Percentiles rank a stretch among this genome's conserved stretches.
Conservation (phyloP, 164 flowering plant species). For the Piper betle region DNA sequence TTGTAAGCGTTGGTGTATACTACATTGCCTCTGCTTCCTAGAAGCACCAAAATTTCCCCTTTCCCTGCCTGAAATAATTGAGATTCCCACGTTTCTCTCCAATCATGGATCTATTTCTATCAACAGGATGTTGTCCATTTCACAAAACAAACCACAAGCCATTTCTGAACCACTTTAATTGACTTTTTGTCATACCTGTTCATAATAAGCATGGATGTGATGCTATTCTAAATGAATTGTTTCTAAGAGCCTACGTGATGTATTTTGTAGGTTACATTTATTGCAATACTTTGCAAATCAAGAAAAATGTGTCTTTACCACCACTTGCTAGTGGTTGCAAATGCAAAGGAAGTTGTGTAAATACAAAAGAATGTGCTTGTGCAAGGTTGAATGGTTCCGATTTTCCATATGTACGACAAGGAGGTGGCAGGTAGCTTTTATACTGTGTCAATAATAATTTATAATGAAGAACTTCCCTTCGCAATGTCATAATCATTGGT, state of each 20-base stretch:
- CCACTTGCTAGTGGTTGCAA: constrained; percentile 43
- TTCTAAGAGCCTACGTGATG: background rate
- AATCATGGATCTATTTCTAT: too few species aligned
- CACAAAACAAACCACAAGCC: too few species aligned
- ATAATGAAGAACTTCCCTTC: background rate
- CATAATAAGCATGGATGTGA: background rate
- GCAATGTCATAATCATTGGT: too few species aligned
- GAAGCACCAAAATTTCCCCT: too few species aligned
- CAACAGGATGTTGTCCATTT: too few species aligned
- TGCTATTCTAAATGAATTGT: background rate
- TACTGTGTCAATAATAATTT: background rate
- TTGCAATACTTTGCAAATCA: constrained; percentile 30
- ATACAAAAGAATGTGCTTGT: constrained; percentile 62
- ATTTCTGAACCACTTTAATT: too few species aligned
- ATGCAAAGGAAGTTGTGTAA: constrained; percentile 49
- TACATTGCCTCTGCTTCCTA: too few species aligned
- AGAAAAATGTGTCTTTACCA: constrained; percentile 39
- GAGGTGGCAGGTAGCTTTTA: constrained; percentile 60
- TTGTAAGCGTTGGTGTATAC: too few species aligned
- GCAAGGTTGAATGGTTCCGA: constrained; percentile 73
- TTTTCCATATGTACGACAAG: constrained; percentile 66
- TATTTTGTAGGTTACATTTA: constrained; percentile 47
- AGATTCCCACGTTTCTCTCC: too few species aligned
- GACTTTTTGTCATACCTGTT: too few species aligned
- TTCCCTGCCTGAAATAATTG: too few species aligned